Evolutionary conservation across 306 rosid genomes (phyloP), one percentile per base, ranked within the genome.

Genomic region (Cajanus cajan): DNA sequence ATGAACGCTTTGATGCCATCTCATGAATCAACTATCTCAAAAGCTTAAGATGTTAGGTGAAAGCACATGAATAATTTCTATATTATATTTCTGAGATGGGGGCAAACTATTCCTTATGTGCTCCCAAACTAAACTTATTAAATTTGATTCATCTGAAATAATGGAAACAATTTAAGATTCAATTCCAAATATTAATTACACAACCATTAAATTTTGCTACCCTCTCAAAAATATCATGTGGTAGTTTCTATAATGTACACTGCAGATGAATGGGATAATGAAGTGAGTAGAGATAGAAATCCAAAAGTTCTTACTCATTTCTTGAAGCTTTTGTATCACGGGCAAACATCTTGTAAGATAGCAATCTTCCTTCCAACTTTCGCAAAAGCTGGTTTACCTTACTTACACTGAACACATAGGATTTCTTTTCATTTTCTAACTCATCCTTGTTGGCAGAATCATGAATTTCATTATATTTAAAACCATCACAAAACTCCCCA

Each of bases 261-360:
- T 2, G 14, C 40, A 59, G 19, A 68, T 44, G 11, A 18, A 81
- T 45, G 31, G 67, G 47, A 57, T 14, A 31, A 33, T 21, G 36
- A 58, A 62, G 67, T 45, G 44, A 68, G 66, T 43, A 41, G 48
- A 28, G 51, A 78, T 62, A 68, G 76, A n/a, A 59, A 63, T 73
- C 69, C 18, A n/a, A 75, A 58, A 47, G 45, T 78, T 71, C 98
- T 95, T 87, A 95, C 99, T 68, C 90, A 34, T 90, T 93, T 90
- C 99, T 90, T 31, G 99, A 93, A 75, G 98, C 92, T 86, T 95
- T 95, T 70, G 99, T 95, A 77, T 93, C 99, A 78, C 99, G 98
- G 8, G 98, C 99, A 82, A 91, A 95, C 89, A 92, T 88, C 90
- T 89, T 95, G 92, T 91, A 95, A 55, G 98, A 93, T 68, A 95